Base-by-base conservation (phyloP, 176 grass and related monocot genomes). In the Cenchrus fungigraminus region DNA sequence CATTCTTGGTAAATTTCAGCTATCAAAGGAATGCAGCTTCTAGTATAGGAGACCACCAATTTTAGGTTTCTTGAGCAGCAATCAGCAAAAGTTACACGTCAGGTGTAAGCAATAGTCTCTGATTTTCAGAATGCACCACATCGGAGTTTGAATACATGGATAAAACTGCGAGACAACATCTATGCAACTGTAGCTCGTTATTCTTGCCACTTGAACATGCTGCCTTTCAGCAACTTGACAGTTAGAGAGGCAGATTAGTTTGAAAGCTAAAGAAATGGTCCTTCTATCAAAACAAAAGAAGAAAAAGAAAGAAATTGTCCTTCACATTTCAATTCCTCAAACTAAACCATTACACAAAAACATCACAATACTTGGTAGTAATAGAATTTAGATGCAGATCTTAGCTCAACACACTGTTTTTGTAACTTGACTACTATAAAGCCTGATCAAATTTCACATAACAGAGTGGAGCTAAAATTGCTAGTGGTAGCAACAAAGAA, bases 401-500 rank as follows among this genome's bases (percentile, higher is more conserved):
- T 62, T 72, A 62, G 70, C 28, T 52, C 22, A 57, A 60, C 61
- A 69, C 10, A 54, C 31, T 47, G 11, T 46, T 77, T 53, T 34
- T 1, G 71, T 64, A 25, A 62, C 17, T 63, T 70, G 31, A 81
- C 53, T 89, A 68, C 4, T 69, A 61, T 34, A 73, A 42, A 65
- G 25, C 28, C 68, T 66, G 37, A 59, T 20, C 44, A 89, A 86
- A 59, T 42, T 70, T 51, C 61, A 50, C 40, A 58, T 6, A 66
- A 56, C 73, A 78, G 14, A 25, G 0, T 77, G 9, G 15, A 2
- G 37, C 49, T 66, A 42, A 78, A 31, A 88, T 32, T 45, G 12
- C 56, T 54, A n/a, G 17, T 50, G 20, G 32, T 71, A 78, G 56
- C 34, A 88, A 61, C 29, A 53, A 43, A 54, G 14, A 82, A 57